Evolutionary conservation across 2,329 filamentous ascomycete species (phyloP).

Genomic region (Cercospora canescens): DNA sequence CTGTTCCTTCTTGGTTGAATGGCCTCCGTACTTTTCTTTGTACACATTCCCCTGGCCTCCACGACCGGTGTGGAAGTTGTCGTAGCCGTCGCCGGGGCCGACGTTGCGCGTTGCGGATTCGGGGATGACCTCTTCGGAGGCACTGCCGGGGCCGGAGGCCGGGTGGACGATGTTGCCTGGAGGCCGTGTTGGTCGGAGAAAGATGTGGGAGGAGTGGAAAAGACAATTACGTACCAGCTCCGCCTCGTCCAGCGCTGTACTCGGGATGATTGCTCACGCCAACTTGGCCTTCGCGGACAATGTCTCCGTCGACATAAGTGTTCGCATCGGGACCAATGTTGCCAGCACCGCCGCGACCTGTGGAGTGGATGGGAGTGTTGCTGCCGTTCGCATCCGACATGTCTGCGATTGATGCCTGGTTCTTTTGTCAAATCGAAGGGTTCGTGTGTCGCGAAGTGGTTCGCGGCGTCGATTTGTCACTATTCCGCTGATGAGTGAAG

Average conservation of each 20-base stretch:
- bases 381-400: slow-evolving; percentile 7
- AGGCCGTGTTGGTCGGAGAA: background rate
- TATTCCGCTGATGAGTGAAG: background rate
- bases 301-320: slow-evolving; percentile 47
- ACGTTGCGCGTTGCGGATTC: slow-evolving; percentile 41
- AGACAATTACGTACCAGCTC: slow-evolving; percentile 44
- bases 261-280: slow-evolving; percentile 40
- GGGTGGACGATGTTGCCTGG: slow-evolving; percentile 20
- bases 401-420: background rate
- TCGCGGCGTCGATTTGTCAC: background rate
- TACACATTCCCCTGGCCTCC: slow-evolving; percentile 51
- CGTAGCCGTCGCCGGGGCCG: slow-evolving; percentile 33
- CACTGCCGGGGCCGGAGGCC: slow-evolving; percentile 9
- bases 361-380: slow-evolving; percentile 43
- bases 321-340: slow-evolving; percentile 57
- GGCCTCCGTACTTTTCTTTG: slow-evolving; percentile 50
- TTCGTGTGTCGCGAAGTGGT: background rate
- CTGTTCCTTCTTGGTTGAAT: slow-evolving; percentile 38
- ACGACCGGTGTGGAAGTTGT: slow-evolving; percentile 51
- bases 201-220: slow-evolving; percentile 34
- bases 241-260: slow-evolving; percentile 41
- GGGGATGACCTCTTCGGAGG: slow-evolving; percentile 45
- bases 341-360: slow-evolving; percentile 59
- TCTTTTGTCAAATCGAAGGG: background rate
- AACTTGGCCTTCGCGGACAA: slow-evolving; percentile 47